phyloP scores from a whole-genome alignment of 352 stramenopile species.

The Plasmopara muralis region DNA sequence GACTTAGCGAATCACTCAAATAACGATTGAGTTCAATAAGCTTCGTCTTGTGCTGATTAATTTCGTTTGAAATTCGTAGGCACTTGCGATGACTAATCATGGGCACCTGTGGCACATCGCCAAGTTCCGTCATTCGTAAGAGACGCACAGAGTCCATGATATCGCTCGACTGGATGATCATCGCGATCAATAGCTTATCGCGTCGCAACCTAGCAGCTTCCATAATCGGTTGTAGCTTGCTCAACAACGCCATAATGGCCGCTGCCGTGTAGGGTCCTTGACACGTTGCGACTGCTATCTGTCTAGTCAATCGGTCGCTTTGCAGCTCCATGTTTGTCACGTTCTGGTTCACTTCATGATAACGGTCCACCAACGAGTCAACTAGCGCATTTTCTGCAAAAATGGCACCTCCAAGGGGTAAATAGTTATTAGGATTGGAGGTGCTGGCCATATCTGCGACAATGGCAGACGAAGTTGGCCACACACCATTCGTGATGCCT shows the following conservation, averaged over 20 bases:
- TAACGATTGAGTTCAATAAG: conserved; percentile 32
- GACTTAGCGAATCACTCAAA: conserved; percentile 34
- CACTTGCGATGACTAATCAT: conserved; percentile 51
- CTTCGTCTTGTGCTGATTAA: conserved; percentile 35
- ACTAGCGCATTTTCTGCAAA: conserved; percentile 42
- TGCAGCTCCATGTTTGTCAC: conserved; percentile 40
- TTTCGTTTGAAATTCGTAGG: conserved; percentile 40
- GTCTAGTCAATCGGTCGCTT: conserved; percentile 30
- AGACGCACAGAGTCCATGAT: conserved; percentile 52
- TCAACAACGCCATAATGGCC: conserved; percentile 24
- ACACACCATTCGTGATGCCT: conserved; percentile 13
- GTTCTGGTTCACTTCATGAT: conserved; percentile 38
- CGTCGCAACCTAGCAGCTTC: conserved; percentile 24
- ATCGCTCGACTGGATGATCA: conserved; percentile 46
- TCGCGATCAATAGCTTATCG: conserved; percentile 34
- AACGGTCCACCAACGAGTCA: conserved; percentile 47
- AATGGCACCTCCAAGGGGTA: conserved; percentile 17
- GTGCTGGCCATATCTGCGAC: conserved; percentile 17
- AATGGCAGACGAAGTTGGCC: conserved; percentile 22
- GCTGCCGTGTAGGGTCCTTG: conserved; percentile 33
- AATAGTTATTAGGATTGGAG: conserved; percentile 16
- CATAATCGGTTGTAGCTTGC: conserved; percentile 25
- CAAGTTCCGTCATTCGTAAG: conserved; percentile 43
- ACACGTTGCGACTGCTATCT: conserved; percentile 41
- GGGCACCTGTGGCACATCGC: conserved; percentile 55